Base-by-base conservation (phyloP, 495 filamentous ascomycete genomes). In the Tuber magnatum region DNA sequence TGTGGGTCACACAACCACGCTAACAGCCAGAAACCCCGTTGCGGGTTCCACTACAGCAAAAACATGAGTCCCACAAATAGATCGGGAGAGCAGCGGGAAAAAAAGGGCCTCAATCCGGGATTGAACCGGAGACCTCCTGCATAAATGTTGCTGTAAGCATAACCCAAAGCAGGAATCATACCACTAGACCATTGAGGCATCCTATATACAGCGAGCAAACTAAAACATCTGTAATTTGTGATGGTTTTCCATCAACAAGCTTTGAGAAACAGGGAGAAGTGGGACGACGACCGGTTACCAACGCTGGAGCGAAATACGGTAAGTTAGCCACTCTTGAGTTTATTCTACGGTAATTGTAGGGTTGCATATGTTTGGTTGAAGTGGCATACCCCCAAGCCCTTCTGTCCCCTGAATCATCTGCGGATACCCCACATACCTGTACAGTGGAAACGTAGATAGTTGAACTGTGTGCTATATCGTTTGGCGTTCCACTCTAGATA, bases 41-140 rank as follows among this genome's bases (percentile, higher is more conserved):
- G 4, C 8, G 7, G 24, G 48, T 9, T n/a, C n/a, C 0, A n/a
- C 24, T 51, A n/a, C 7, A n/a, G 24, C 6, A 56, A 3, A 24
- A 51, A n/a, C 46, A 51, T n/a, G 24, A 51, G 24, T 3, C 46
- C 46, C 22, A 8, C 51, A 42, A 28, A 38, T 42, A 70, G 38
- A 74, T 41, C 3, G 38, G 9, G 32, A n/a, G 71, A 20, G 40
- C 18, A 22, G 70, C 16, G 35, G 8, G 43, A 76, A 43, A 76
- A 69, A 56, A 46, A 28, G 18, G 75, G 75, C 75, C 75, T 74
- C 75, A 76, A 76, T 76, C 75, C 75, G 75, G 75, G 75, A 76
- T 76, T 76, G 75, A 76, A 76, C 75, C 75, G 75, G 75, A 76
- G 75, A 76, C 75, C 75, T 76, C 75, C 75, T 76, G 75, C 75